Base-by-base conservation (phyloP, 1,139 yeast species). In the Suhomyces taliae region DNA sequence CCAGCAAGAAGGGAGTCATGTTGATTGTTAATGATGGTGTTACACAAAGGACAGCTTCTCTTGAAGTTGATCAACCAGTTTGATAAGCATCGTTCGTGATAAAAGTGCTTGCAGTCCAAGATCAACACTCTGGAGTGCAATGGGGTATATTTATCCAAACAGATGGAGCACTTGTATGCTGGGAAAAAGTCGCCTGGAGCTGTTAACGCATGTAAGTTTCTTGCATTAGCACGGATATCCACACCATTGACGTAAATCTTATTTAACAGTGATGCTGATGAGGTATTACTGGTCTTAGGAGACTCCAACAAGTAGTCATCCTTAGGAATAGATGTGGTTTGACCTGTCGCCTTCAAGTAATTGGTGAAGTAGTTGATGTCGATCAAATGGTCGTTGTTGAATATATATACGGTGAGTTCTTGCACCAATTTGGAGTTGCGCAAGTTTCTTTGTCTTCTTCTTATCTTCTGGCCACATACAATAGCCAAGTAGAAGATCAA, bases 41-140 rank as follows among this genome's bases (percentile, higher is more conserved):
- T 74, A 53, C 80, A 75, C 52, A 75, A 65, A 0, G 80, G 80
- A 55, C 80, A 75, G 46, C 72, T 70, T 47, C 78, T 58, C 42
- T 66, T 64, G 56, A 74, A 75, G 54, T 74, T 73, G 27, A 75
- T 69, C 40, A 75, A 61, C 80, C 80, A 75, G 52, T 74, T 74
- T 19, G 76, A 67, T 44, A 75, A 64, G 53, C 80, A 75, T 32
- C 60, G 59, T 50, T 75, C 76, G 53, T 75, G 80, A 53, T 65
- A 74, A 34, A 74, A 64, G 55, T 75, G 80, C 52, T 72, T 72
- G 53, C 80, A 75, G 24, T 66, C 68, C 45, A 75, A 61, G n/a
- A 74, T 69, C 40, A 75, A 61, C 6, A 75, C 74, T 37, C 69
- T 56, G 6, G 78, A 70, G 44, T 57, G 56, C 36, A 74, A 62